Conservation (phyloP, 2,329 filamentous ascomycete genomes). For the Penicillium sp. region DNA sequence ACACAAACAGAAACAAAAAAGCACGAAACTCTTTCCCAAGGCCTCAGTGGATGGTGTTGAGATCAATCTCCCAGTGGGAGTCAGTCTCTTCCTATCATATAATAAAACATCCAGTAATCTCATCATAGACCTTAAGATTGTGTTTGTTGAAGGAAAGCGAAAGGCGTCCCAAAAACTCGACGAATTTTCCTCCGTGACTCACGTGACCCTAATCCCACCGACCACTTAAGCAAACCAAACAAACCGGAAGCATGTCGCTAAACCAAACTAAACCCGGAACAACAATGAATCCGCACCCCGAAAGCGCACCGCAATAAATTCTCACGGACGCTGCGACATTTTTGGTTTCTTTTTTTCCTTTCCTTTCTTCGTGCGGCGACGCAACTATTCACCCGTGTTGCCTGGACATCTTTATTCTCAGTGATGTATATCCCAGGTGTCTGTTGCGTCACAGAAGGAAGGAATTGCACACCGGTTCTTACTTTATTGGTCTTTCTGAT, state of each 20-base stretch:
- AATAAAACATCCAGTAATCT: slow-evolving; percentile 42
- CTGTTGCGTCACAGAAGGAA: slow-evolving; percentile 78
- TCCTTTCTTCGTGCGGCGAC: slow-evolving; percentile 80
- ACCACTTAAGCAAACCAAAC: neutral
- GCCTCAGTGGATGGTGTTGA: slow-evolving; percentile 50
- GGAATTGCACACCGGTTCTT: slow-evolving; percentile 75
- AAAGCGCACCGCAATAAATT: slow-evolving; percentile 32
- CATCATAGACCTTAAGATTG: slow-evolving; percentile 47
- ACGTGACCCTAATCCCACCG: slow-evolving; percentile 16
- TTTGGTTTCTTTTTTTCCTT: slow-evolving; percentile 50
- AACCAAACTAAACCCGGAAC: slow-evolving; percentile 14
- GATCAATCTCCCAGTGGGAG: slow-evolving; percentile 45
- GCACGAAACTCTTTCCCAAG: slow-evolving; percentile 15
- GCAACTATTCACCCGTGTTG: slow-evolving; percentile 79
- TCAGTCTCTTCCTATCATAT: slow-evolving; percentile 58
- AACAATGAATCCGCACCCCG: slow-evolving; percentile 18
- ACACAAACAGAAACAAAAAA: slow-evolving; percentile 7
- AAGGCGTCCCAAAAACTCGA: slow-evolving; percentile 11
- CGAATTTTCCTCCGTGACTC: slow-evolving; percentile 19
- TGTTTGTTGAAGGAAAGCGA: slow-evolving; percentile 23
- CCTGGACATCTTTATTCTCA: slow-evolving; percentile 65
- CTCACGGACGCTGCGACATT: neutral
- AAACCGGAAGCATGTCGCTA: neutral
- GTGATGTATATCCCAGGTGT: slow-evolving; percentile 67
- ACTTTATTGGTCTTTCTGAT: slow-evolving; percentile 55